A percentile compares a stretch with the other conserved stretches of the same genome.
These are phyloP conservation scores for Ustilago curta DNA, from an alignment of 1,284 basidiomycete genomes.

Conservation along the genomic window DNA sequence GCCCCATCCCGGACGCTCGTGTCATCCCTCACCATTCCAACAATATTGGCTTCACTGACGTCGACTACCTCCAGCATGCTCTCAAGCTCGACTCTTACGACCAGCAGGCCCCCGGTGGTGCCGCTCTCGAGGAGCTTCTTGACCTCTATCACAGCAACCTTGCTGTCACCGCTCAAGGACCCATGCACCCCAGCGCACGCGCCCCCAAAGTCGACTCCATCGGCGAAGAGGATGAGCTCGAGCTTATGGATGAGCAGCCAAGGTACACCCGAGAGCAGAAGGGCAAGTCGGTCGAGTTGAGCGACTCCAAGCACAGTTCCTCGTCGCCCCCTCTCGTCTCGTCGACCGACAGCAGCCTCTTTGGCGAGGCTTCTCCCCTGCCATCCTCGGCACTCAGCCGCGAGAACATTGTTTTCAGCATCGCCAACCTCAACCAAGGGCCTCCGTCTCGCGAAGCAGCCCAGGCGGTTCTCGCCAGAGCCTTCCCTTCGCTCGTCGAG, in stretches of 20 bases:
- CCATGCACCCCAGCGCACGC: conserved; percentile 5
- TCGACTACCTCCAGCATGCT: conserved; percentile 39
- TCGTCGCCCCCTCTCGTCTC: conserved; percentile 16
- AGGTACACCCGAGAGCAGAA: conserved; percentile 40
- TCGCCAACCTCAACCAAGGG: conserved; percentile 17
- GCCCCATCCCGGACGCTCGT: conserved; percentile 10
- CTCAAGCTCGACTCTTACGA: conserved; percentile 33
- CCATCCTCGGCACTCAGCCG: conserved; percentile 30
- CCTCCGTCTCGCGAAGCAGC: conserved; percentile 23
- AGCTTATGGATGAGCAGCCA: conserved; percentile 39
- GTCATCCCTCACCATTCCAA: conserved; percentile 3
- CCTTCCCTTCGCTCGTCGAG: conserved; percentile 45
- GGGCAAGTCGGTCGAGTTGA: conserved; percentile 39
- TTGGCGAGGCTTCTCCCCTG: conserved; percentile 19
- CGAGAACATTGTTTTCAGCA: conserved; percentile 45
- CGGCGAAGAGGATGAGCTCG: conserved; percentile 40
- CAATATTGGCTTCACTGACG: conserved; percentile 19
- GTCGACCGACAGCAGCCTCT: conserved; percentile 27
- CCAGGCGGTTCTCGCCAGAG: conserved; percentile 27
- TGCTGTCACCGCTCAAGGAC: conserved; percentile 9
- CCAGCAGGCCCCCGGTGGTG: conserved; percentile 12
- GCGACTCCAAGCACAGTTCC: conserved; percentile 19
- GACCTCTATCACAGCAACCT: conserved; percentile 35
- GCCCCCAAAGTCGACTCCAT: conserved; percentile 33
- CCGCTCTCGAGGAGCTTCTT: conserved; percentile 34